These are phyloP conservation scores for Erythrophleum ivorense DNA, from an alignment of 331 rosid genomes.

Conservation along the genomic window DNA sequence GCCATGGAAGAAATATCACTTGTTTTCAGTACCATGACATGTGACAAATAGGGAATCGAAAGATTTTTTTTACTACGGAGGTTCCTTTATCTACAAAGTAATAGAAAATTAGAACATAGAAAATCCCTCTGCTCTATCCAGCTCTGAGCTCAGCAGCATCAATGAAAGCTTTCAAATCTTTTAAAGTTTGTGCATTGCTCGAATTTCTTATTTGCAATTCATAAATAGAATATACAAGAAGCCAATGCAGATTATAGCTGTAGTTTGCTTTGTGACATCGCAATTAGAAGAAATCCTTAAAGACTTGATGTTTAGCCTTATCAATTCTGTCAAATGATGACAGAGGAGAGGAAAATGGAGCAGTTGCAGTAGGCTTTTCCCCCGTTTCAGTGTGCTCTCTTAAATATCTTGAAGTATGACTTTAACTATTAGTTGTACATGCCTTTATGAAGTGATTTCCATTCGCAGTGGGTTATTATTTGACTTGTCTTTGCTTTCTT, in stretches of 20 bases:
- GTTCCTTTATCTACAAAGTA: not conserved
- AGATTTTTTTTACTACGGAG: not conserved
- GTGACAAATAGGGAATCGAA: not conserved
- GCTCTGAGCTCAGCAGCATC: slow-evolving; percentile 23
- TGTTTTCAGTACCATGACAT: slow-evolving; percentile 4
- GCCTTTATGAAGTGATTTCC: not conserved
- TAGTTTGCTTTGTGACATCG: not conserved
- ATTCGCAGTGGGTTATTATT: not conserved
- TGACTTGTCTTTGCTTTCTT: not conserved
- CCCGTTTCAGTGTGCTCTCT: not conserved
- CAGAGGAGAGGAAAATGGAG: slow-evolving; percentile 15
- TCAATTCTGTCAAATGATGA: slow-evolving; percentile 4
- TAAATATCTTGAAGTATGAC: not conserved
- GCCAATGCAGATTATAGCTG: not conserved
- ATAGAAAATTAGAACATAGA: no score
- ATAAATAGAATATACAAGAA: not conserved
- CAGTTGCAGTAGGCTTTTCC: not conserved
- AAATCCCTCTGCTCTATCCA: no score
- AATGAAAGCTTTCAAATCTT: not conserved
- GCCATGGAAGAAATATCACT: not conserved
- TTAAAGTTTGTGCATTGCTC: not conserved
- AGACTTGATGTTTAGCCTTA: not conserved
- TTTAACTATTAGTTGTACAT: not conserved
- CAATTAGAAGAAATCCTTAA: not conserved
- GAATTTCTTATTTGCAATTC: slow-evolving; percentile 16